phyloP scores from a whole-genome alignment of 805 yeast species.

The Kuraishia ogatae region DNA sequence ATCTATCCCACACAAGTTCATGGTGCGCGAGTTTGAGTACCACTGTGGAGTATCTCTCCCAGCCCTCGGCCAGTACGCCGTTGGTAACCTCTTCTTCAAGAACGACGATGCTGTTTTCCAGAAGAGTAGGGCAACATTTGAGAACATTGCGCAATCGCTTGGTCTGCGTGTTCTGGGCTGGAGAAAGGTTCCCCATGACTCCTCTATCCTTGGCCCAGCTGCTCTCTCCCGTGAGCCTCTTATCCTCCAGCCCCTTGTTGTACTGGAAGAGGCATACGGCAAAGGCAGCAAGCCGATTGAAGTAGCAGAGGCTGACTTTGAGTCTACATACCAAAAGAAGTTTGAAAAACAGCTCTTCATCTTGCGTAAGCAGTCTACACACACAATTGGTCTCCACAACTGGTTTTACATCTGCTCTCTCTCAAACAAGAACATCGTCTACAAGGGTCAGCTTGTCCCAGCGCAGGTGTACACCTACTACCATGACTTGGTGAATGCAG shows the following conservation, averaged over 20 bases:
- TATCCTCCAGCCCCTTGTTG: conserved; percentile 89
- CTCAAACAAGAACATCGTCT: conserved; percentile 82
- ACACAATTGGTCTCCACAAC: conserved; percentile 86
- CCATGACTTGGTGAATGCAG: conserved; percentile 85
- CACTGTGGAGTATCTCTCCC: conserved; percentile 65
- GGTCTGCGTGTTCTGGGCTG: conserved; percentile 85
- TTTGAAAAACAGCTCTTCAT: conserved; percentile 83
- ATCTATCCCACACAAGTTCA: conserved; percentile 83
- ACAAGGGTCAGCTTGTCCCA: conserved; percentile 97
- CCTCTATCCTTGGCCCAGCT: conserved; percentile 91
- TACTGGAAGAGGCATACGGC: conserved; percentile 45
- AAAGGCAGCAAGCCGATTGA: conserved; percentile 24
- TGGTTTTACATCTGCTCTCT: conserved; percentile 97
- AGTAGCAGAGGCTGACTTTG: conserved; percentile 46
- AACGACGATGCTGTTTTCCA: conserved; percentile 56
- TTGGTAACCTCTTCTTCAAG: conserved; percentile 90
- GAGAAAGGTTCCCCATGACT: conserved; percentile 93
- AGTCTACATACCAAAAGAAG: conserved; percentile 42
- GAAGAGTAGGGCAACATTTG: conserved; percentile 70
- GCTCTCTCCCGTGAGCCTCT: conserved; percentile 89
- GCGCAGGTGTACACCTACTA: conserved; percentile 92
- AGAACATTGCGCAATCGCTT: conserved; percentile 64
- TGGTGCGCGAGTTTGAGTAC: conserved; percentile 74
- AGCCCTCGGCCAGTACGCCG: conserved; percentile 79
- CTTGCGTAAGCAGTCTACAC: conserved; percentile 82